Conservation (phyloP, 305 asterid species). For the Solanum chacoense region DNA sequence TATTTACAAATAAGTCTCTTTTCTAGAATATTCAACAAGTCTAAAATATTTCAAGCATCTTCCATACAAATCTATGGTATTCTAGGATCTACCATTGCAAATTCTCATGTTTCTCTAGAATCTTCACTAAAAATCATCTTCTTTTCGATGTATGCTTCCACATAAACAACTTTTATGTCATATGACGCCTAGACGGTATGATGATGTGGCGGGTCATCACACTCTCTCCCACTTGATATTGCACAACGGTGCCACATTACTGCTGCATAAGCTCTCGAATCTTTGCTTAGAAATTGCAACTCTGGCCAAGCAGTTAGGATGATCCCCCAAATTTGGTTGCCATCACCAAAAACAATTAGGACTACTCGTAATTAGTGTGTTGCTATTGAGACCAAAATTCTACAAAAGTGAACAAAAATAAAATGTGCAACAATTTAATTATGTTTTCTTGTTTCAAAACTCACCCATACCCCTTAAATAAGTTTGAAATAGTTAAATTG, state of each 20-base stretch:
- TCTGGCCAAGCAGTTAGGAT: background rate
- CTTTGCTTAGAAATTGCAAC: background rate
- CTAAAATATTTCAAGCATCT: no score
- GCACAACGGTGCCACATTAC: background rate
- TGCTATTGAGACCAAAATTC: background rate
- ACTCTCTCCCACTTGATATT: background rate
- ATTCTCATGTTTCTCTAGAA: no score
- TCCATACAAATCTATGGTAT: no score
- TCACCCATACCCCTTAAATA: background rate
- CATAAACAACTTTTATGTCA: background rate
- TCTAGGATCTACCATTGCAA: background rate
- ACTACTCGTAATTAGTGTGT: background rate
- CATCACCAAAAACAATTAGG: background rate
- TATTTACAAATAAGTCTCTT: background rate
- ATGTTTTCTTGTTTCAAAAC: background rate
- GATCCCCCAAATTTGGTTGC: background rate
- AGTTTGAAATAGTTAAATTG: background rate
- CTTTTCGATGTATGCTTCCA: no score
- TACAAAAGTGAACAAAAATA: background rate
- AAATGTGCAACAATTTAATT: background rate
- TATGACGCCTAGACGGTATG: background rate
- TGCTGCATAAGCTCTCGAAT: background rate
- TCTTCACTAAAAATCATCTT: background rate
- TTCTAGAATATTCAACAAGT: background rate
- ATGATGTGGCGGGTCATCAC: background rate